These are phyloP conservation scores for Serendipita sp. DNA, from an alignment of 768 basidiomycete genomes.

Conservation along the genomic window DNA sequence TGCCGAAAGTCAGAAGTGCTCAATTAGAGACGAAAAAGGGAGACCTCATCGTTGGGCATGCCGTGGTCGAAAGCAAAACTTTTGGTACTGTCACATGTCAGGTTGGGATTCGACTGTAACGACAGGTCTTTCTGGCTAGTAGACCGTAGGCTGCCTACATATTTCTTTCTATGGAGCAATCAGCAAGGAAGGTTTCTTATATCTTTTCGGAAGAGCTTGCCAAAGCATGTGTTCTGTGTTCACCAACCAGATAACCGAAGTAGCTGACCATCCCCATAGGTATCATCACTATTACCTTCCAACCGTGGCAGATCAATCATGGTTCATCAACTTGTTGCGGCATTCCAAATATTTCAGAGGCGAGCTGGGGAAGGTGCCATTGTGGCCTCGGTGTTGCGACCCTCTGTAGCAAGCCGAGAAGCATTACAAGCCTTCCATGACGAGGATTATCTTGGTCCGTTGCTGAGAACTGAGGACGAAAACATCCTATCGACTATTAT, in stretches of 20 bases:
- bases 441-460: constrained; percentile 18
- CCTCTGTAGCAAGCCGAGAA: constrained; percentile 13
- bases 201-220: constrained; percentile 1
- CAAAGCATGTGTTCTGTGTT: not conserved
- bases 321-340: constrained; percentile 45
- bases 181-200: not conserved
- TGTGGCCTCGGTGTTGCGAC: constrained; percentile 5
- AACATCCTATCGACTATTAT: not conserved
- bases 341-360: constrained; percentile 22
- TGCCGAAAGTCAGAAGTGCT: not conserved
- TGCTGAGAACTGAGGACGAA: not conserved
- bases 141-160: too few relatives aligned
- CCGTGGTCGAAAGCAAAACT: not conserved
- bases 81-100: not conserved
- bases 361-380: not conserved
- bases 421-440: constrained; percentile 23
- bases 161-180: not conserved
- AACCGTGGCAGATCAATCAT: constrained; percentile 48
- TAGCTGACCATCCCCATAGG: constrained; percentile 15
- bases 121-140: not conserved
- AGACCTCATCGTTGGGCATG: constrained; percentile 1
- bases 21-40: not conserved
- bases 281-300: constrained; percentile 45
- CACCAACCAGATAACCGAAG: not conserved
- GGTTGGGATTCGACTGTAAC: not conserved